A percentile compares a stretch with the other conserved stretches of the same genome.
These are phyloP conservation scores for Mycena haematopus DNA, from an alignment of 768 basidiomycete species.

Conservation along the genomic window DNA sequence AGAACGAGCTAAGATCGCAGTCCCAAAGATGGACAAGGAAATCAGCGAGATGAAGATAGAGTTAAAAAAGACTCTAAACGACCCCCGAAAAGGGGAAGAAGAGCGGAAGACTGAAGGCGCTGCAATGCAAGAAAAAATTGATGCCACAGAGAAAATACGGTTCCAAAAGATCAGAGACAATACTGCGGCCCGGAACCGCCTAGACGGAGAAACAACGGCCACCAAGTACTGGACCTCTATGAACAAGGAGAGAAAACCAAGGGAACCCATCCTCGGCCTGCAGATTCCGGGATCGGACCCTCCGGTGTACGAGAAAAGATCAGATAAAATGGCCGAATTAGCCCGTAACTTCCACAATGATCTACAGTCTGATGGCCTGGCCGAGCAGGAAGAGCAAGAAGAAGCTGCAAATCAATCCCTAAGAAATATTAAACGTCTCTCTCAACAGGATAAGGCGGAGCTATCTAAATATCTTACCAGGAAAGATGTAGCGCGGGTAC, in stretches of 20 bases:
- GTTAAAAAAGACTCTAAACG: neutral
- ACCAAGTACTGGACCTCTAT: neutral
- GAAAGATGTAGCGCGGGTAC: neutral
- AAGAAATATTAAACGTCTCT: neutral
- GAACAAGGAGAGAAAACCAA: neutral
- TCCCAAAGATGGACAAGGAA: conserved; percentile 11
- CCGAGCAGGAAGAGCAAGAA: neutral
- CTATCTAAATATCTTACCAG: neutral
- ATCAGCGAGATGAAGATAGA: neutral
- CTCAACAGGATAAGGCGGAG: neutral
- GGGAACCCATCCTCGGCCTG: conserved; percentile 11
- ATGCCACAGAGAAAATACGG: neutral
- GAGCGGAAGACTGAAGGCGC: neutral
- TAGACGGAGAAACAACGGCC: neutral
- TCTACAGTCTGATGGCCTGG: conserved; percentile 31
- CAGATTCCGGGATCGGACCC: neutral
- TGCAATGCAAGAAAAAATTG: conserved; percentile 11
- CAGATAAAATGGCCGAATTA: conserved; percentile 41
- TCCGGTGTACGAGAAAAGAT: conserved; percentile 29
- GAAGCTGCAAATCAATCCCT: neutral
- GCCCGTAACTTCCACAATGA: conserved; percentile 36
- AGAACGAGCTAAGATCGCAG: neutral
- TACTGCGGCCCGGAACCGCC: conserved; percentile 13
- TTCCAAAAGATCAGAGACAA: conserved; percentile 4
- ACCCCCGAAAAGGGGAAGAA: neutral